Conservation (phyloP, 495 filamentous ascomycete genomes). For the Aspergillus cristatus region DNA sequence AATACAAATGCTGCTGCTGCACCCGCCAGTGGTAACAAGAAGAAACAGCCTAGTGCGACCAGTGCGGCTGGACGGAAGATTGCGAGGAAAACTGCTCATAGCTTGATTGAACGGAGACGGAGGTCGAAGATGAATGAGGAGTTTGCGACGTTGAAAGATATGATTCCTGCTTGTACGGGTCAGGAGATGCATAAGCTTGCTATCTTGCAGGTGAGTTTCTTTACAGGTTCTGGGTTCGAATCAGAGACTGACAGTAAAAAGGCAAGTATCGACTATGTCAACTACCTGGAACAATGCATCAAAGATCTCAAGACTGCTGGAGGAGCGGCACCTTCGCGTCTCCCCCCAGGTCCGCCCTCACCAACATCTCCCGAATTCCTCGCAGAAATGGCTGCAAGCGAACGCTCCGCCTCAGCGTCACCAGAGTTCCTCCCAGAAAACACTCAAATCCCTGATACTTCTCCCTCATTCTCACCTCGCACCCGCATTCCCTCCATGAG, state of each 20-base stretch:
- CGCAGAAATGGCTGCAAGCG: constrained; percentile 10
- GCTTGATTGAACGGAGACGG: constrained; percentile 81
- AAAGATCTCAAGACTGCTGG: constrained; percentile 63
- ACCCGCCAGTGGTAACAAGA: constrained; percentile 40
- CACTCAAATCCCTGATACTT: constrained; percentile 19
- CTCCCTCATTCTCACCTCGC: constrained; percentile 31
- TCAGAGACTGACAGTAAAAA: too few species aligned
- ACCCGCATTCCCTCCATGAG: constrained; percentile 23
- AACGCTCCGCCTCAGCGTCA: constrained; percentile 26
- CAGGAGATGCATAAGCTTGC: constrained; percentile 98
- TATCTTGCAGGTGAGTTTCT: constrained; percentile 70
- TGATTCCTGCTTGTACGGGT: constrained; percentile 87
- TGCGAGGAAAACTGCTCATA: constrained; percentile 92
- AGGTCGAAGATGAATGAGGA: constrained; percentile 99
- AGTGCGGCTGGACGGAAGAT: constrained; percentile 85
- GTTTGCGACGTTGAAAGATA: constrained; percentile 83
- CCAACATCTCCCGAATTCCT: constrained; percentile 31
- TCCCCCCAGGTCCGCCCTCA: constrained; percentile 20
- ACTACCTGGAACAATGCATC: constrained; percentile 88
- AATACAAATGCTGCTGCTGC: constrained; percentile 7
- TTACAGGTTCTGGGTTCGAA: neutral
- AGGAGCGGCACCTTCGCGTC: constrained; percentile 8
- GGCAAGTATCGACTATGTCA: constrained; percentile 95
- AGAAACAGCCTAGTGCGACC: constrained; percentile 56
- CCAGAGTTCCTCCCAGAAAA: constrained; percentile 22